Base-by-base conservation (phyloP, 2,329 filamentous ascomycete species). In the Thelonectria rubi region DNA sequence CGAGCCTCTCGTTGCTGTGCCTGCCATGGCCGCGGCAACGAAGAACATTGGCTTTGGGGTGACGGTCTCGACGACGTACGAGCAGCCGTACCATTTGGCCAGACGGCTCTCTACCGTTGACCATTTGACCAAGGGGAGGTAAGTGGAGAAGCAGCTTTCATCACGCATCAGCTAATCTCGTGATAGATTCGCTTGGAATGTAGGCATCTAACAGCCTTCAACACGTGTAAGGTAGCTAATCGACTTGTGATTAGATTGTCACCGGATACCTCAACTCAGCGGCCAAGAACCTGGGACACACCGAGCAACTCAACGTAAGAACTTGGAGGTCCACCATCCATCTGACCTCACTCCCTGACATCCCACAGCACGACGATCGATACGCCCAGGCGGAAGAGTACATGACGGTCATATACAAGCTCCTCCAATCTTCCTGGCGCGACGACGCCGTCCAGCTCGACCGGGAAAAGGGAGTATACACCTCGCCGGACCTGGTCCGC, bases 251-350 rank as follows among this genome's bases (percentile, higher is more conserved):
- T 37, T 47, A 78, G 78, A 87, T 92, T 55, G 89, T 92, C 0
- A 91, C 89, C 0, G 86, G 88, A 52, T 92, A 91, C 70, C 80
- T 91, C 0, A 88, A 91, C 71, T 89, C 86, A 1, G 89, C 89
- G 0, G 89, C 89, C 0, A 82, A 83, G 11, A 91, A 91, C 69
- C 77, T 91, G 49, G 87, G 88, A 2, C 82, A 82, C 37, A 77
- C 80, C 11, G 80, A 86, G 18, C 88, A 91, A 67, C 80, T 69
- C 3, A 66, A 48, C 3, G 69, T 74, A 53, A 64, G 63, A 32
- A 26, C n/a, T n/a, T n/a, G n/a, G n/a, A n/a, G 6, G 8, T 32
- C 11, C 15, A 40, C 8, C 18, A 5, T 5, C 39, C 7, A 3
- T 37, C 12, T 39, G 18, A 17, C 53, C n/a, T 34, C 9, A 30